Base-by-base conservation (phyloP, 441 rosid genomes). In the Cnidoscolus chayamansa region DNA sequence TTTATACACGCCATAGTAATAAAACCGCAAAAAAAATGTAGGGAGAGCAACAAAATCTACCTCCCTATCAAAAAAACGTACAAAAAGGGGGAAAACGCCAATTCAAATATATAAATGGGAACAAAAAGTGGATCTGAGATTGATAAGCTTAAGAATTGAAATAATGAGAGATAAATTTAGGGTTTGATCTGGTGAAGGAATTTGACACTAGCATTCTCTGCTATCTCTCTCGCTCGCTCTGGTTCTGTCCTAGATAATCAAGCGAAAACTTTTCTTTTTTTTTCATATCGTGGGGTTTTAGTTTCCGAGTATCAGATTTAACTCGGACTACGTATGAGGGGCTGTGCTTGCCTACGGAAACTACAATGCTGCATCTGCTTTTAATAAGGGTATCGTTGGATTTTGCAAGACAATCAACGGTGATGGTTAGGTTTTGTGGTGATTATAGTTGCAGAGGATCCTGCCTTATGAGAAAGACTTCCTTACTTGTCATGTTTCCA, bases 1-100 rank as follows among this genome's bases (percentile, higher is more conserved):
- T 96, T 96, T 72, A 96, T 91, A 82, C 91, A 89, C 76, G 97
- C 90, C 99, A 94, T 94, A 31, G 5, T 53, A 4, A 30, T 40
- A 20, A 40, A 59, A 47, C 51, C 30, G 32, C 19, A 7, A 45
- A 55, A 65, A 40, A 4, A 40, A 7, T 35, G 2, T 32, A 40
- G 45, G 45, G n/a, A 40, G 6, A 40, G 0, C 6, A 40, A 40
- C 45, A 40, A 6, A 40, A 40, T 40, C 7, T 5, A 0, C 6
- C 45, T 5, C 7, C 45, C 45, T 40, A 40, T 40, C 45, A 40
- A 40, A 40, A 5, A 5, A 3, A 40, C 7, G 45, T 40, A 40
- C 0, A 40, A 40, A 40, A 40, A 5, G 45, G 7, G 45, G 45
- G 40, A 35, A 48, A 65, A 49, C 59, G 58, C 70, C 30, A 66